A percentile compares a stretch with the other conserved stretches of the same genome.
Evolutionary conservation across 192 early-diverging fungal species (phyloP).

Genomic region (Coemansia sp.): DNA sequence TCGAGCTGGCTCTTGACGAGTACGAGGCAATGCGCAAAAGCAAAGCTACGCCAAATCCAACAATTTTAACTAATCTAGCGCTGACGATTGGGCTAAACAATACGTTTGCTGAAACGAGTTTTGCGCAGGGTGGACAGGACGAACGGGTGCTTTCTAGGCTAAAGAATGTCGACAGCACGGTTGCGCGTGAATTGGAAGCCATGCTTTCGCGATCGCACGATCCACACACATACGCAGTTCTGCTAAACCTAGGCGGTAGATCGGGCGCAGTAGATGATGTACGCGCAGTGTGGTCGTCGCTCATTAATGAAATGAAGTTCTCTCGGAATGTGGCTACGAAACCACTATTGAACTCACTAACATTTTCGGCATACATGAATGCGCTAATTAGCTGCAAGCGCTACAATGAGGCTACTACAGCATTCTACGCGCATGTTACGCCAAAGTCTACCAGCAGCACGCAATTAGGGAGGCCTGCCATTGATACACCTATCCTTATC

Average conservation of each 20-base stretch:
- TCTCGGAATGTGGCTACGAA: not conserved
- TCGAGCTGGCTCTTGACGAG: slow-evolving; percentile 28
- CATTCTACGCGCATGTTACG: slow-evolving; percentile 25
- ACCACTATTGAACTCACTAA: slow-evolving; percentile 31
- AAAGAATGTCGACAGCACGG: slow-evolving; percentile 4
- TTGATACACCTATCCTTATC: slow-evolving; percentile 7
- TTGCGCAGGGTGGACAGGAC: not conserved
- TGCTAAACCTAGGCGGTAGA: slow-evolving; percentile 23
- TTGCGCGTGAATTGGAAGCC: slow-evolving; percentile 27
- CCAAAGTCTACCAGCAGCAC: not conserved
- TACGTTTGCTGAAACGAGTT: not conserved
- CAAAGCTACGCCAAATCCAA: slow-evolving; percentile 19
- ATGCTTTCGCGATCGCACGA: slow-evolving; percentile 25
- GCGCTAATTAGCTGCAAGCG: slow-evolving; percentile 32
- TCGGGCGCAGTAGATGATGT: slow-evolving; percentile 18
- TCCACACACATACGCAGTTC: slow-evolving; percentile 34
- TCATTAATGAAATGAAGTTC: slow-evolving; percentile 18
- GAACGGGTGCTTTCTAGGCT: not conserved
- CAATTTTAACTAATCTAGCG: slow-evolving; percentile 36
- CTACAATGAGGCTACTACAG: slow-evolving; percentile 29
- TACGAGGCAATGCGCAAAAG: slow-evolving; percentile 28
- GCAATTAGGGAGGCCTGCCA: not conserved
- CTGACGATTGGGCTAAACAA: slow-evolving; percentile 40
- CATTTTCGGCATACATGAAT: slow-evolving; percentile 42
- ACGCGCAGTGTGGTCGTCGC: slow-evolving; percentile 31